Evolutionary conservation across 163 green algal species (phyloP), one percentile per base, ranked within the genome.

Genomic region (Picocystis sp.): DNA sequence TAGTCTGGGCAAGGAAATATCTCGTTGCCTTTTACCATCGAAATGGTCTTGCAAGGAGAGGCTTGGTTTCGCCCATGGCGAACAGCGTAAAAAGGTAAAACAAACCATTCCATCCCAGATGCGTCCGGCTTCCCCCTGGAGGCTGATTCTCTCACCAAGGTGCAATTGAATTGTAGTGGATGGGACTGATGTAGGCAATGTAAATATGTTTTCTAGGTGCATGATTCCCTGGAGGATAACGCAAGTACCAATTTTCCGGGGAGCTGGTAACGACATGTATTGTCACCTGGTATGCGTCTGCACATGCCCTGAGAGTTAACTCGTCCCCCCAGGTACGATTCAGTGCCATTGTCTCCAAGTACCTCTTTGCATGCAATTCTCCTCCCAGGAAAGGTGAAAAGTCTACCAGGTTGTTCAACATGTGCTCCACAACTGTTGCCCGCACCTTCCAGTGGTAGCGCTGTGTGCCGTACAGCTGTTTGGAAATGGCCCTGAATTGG

Each of bases 81-180:
- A 38, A 38, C 29, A 38, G 29, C 29, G 8, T 12, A 38, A 8
- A 5, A 5, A 38, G 29, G 5, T 38, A 5, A 38, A 38, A 38
- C 5, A 19, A 38, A 38, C 8, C 29, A 38, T 8, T 5, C 29
- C 8, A 8, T 12, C 5, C 29, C 5, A 38, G 8, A 38, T 12
- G 5, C 8, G 22, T 41, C 3, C 3, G 67, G 14, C 38, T 60
- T n/a, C 34, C 29, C 56, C 11, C 56, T 50, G 11, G 6, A 56
- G 13, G 29, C 51, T 24, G 8, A 9, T 33, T 60, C 29, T 61
- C 38, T 59, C 9, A 57, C 55, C n/a, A 14, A 19, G n/a, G 56
- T 45, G 23, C 13, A 24, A 87, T 72, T 17, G 70, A 71, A 52
- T 86, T 84, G 69, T 86, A 87, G 62, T 87, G 78, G 5, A 86